A percentile compares a stretch with the other conserved stretches of the same genome.
These are phyloP conservation scores for Diospyros lotus DNA, from an alignment of 148 eudicot genomes.

Conservation along the genomic window DNA sequence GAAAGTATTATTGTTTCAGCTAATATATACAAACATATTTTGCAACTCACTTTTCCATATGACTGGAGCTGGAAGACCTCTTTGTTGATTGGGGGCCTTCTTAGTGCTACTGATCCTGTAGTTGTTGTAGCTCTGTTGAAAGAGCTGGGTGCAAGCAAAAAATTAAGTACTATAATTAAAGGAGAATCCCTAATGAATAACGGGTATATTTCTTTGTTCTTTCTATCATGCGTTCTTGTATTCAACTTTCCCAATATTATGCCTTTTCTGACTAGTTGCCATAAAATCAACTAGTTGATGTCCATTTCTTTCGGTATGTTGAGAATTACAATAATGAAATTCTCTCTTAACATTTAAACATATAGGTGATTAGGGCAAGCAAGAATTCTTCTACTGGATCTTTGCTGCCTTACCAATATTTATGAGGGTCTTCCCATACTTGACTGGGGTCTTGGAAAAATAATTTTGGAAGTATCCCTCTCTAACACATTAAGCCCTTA, in stretches of 20 bases:
- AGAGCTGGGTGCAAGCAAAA: slow-evolving; percentile 99
- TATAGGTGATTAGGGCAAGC: too few species aligned
- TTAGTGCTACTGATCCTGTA: slow-evolving; percentile 98
- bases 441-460: too few species aligned
- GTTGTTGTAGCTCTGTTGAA: slow-evolving; percentile 94
- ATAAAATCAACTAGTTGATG: background rate
- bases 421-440: too few species aligned
- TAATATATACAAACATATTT: background rate
- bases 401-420: too few species aligned
- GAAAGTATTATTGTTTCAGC: slow-evolving; percentile 2
- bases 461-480: too few species aligned
- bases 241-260: background rate
- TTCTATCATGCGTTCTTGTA: background rate
- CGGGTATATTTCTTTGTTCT: slow-evolving; percentile 48
- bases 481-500: background rate
- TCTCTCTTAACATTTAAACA: too few species aligned
- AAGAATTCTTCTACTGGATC: too few species aligned
- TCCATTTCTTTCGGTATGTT: too few species aligned
- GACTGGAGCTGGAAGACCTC: slow-evolving; percentile 92
- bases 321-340: too few species aligned
- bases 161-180: slow-evolving; percentile 86
- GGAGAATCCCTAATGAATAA: slow-evolving; percentile 99
- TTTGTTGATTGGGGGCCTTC: slow-evolving; percentile 88
- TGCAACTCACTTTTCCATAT: slow-evolving; percentile 80
- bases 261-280: background rate